phyloP scores from a whole-genome alignment of 139 green algal genomes.

The Chlamydomonas schloesseri region DNA sequence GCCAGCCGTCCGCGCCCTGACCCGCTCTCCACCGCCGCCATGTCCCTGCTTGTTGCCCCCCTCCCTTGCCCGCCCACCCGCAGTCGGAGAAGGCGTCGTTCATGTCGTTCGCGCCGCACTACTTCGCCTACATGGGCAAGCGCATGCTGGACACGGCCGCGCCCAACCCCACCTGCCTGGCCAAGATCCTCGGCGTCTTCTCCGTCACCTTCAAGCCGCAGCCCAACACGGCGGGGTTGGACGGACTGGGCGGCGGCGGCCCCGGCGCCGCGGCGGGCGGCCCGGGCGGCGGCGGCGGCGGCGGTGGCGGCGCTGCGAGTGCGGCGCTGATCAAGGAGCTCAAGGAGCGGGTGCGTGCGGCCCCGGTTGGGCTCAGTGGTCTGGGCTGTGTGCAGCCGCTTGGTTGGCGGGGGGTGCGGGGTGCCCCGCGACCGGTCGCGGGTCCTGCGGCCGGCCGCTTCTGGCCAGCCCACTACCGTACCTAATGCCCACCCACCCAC shows the following conservation, averaged over 20 bases:
- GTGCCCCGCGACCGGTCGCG: too few species aligned
- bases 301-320: conserved; percentile 13
- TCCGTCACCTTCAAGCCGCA: conserved; percentile 50
- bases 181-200: conserved; percentile 96
- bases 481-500: too few species aligned
- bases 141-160: conserved; percentile 27
- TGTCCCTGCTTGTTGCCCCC: too few species aligned
- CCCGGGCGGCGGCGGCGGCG: conserved; percentile 12
- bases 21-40: too few species aligned
- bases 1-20: too few species aligned
- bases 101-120: conserved; percentile 85
- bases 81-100: conserved; percentile 79
- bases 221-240: conserved; percentile 3
- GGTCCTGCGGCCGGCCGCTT: too few species aligned
- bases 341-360: conserved; percentile 18
- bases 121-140: conserved; percentile 88
- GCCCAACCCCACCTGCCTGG: conserved; percentile 78
- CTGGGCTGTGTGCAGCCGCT: too few species aligned
- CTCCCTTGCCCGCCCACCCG: neutral
- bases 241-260: neutral
- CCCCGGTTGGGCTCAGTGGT: too few species aligned
- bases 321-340: conserved; percentile 44
- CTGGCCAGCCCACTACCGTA: too few species aligned
- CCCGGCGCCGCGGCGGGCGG: conserved; percentile 16
- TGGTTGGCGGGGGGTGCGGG: too few species aligned